phyloP scores from a whole-genome alignment of 2,329 filamentous ascomycete species.

The Cladosporium cucumerinum region DNA sequence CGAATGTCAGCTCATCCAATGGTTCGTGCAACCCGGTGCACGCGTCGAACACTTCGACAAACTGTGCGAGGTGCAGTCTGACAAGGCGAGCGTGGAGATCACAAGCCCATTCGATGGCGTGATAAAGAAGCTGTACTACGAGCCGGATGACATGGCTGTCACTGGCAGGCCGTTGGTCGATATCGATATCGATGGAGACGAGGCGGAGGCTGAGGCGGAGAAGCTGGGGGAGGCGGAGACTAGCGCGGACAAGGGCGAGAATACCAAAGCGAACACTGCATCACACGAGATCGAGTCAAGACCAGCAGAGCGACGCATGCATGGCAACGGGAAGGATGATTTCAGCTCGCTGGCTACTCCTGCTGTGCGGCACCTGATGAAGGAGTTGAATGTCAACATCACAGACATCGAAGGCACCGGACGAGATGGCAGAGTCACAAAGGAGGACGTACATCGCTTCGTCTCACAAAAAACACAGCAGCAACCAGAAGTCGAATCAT shows the following conservation, averaged over 20 bases:
- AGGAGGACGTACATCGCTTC: conserved; percentile 74
- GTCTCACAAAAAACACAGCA: conserved; percentile 33
- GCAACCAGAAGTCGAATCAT: conserved; percentile 33
- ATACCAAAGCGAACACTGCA: not conserved
- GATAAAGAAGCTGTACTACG: conserved; percentile 94
- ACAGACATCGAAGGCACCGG: conserved; percentile 77
- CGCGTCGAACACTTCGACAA: conserved; percentile 97
- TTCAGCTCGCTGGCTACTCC: conserved; percentile 80
- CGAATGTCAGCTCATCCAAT: conserved; percentile 98
- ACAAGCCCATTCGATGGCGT: conserved; percentile 93
- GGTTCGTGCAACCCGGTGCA: conserved; percentile 96
- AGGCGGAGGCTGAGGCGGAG: conserved; percentile 58
- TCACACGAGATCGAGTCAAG: not conserved
- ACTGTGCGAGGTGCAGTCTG: conserved; percentile 95
- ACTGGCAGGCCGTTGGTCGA: conserved; percentile 90
- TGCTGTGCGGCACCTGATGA: conserved; percentile 83
- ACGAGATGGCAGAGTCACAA: conserved; percentile 83
- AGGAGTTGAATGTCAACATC: conserved; percentile 75
- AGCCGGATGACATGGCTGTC: conserved; percentile 92
- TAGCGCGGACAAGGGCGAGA: conserved; percentile 17
- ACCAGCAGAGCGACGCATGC: not conserved
- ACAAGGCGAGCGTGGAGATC: conserved; percentile 79
- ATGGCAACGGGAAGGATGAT: conserved; percentile 46
- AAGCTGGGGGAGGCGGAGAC: conserved; percentile 29
- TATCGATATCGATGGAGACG: conserved; percentile 83